Conservation (phyloP, 192 early-diverging fungal species). For the Coemansia reversa region DNA sequence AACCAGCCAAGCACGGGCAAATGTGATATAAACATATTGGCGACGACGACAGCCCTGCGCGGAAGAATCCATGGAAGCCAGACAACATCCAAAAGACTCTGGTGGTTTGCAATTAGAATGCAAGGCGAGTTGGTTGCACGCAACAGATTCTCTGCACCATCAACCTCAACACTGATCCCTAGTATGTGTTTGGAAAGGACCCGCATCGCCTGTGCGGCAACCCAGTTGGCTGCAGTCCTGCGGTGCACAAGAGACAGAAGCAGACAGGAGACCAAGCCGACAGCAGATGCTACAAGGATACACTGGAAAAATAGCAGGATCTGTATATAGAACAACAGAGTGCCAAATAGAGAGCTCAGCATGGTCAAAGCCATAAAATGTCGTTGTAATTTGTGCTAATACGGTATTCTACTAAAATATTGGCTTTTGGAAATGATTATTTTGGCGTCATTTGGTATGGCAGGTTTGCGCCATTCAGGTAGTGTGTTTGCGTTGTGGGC, state of each 20-base stretch:
- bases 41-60: constrained; percentile 63
- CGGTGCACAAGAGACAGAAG: constrained; percentile 32
- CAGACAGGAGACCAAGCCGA: constrained; percentile 30
- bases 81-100: constrained; percentile 75
- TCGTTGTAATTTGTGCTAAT: neutral
- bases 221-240: constrained; percentile 57
- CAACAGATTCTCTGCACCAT: constrained; percentile 59
- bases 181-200: constrained; percentile 54
- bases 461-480: too few species aligned
- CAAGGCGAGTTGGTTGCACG: constrained; percentile 56
- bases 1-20: constrained; percentile 76
- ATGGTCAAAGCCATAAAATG: constrained; percentile 17
- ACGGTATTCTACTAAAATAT: too few species aligned
- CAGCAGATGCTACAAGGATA: constrained; percentile 29
- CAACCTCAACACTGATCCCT: constrained; percentile 62
- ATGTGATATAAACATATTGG: constrained; percentile 69
- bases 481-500: too few species aligned
- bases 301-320: constrained; percentile 40
- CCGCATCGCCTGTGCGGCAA: constrained; percentile 59
- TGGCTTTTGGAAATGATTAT: too few species aligned
- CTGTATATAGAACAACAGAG: constrained; percentile 35
- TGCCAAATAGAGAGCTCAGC: constrained; percentile 15
- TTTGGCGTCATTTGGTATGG: too few species aligned
- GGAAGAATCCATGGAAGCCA: constrained; percentile 67
- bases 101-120: constrained; percentile 84